Base-by-base conservation (phyloP, 2,329 filamentous ascomycete species). In the Cercospora zeae-maydis region DNA sequence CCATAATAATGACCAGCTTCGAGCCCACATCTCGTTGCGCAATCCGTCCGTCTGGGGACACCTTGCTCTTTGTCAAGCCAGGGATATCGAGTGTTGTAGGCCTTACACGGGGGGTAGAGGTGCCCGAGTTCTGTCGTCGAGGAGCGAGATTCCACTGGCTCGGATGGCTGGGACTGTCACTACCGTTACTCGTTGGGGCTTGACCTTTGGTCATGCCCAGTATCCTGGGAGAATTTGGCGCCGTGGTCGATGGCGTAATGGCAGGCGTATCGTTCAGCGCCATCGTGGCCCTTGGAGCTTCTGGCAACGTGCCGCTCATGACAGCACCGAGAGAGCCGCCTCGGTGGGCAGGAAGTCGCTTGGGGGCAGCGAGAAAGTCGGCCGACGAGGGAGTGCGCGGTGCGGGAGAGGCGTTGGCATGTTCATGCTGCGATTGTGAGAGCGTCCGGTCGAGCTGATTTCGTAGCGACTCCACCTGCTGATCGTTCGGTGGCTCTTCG, bases 1-100 rank as follows among this genome's bases (percentile, higher is more conserved):
- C 95, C 95, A 99, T 99, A 75, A 99, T 88, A 72, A 99, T 96
- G 74, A 98, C 92, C 66, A 99, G 83, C 82, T 99, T 99, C 42
- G 95, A 90, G 55, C 93, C 95, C 55, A 99, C 90, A 83, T 99
- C 95, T 73, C 93, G 86, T 74, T 93, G 88, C 60, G 95, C 89
- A 70, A 99, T 99, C 72, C 91, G 88, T 69, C 95, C 95, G 77
- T 99, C 95, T 8, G 95, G 95, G 1, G 95, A 99, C 54, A 96
- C 92, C 74, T 92, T 92, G 64, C 93, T 98, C 73, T 92, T 90
- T 63, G 95, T 99, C 82, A 99, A 87, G 68, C 95, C 95, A 62
- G 95, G 95, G 64, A 99, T 97, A 76, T 96, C 96, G 72, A 98
- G 87, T 13, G 95, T 97, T 14, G 95, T 98, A 9, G 95, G 92